These are phyloP conservation scores for Fusarium musae DNA, from an alignment of 2,329 filamentous ascomycete species.

Conservation along the genomic window DNA sequence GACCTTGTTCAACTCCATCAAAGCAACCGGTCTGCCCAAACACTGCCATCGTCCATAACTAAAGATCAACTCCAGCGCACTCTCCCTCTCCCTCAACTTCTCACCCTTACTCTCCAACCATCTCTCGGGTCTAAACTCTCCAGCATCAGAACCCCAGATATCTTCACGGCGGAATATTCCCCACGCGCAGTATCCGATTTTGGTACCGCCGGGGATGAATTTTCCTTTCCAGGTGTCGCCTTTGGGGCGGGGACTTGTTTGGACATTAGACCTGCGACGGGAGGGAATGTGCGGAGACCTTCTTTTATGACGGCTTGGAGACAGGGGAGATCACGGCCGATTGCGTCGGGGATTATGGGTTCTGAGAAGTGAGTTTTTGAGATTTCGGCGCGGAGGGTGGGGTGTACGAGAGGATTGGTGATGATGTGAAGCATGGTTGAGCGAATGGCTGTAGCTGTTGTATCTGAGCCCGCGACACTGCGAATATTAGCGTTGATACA, in stretches of 20 bases:
- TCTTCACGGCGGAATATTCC: constrained; percentile 48
- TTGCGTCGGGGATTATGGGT: constrained; percentile 46
- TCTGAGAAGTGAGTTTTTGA: constrained; percentile 23
- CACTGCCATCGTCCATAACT: constrained; percentile 54
- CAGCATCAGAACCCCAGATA: constrained; percentile 51
- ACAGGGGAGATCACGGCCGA: constrained; percentile 54
- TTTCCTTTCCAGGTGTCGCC: constrained; percentile 49
- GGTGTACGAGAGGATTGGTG: constrained; percentile 59
- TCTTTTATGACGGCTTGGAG: constrained; percentile 64
- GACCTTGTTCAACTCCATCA: constrained; percentile 54
- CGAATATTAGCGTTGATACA: neutral
- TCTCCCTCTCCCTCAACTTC: constrained; percentile 49
- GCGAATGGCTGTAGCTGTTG: constrained; percentile 65
- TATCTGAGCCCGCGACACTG: constrained; percentile 67
- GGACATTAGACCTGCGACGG: constrained; percentile 51
- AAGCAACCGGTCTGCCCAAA: constrained; percentile 52
- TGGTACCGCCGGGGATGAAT: constrained; percentile 49
- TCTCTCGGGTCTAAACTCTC: constrained; percentile 50
- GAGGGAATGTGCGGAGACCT: constrained; percentile 53
- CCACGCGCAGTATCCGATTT: constrained; percentile 50
- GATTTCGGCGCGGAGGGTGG: constrained; percentile 53
- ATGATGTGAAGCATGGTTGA: constrained; percentile 63
- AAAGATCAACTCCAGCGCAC: constrained; percentile 53
- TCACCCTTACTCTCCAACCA: constrained; percentile 52
- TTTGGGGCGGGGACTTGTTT: constrained; percentile 45